phyloP scores from a whole-genome alignment of 306 rosid species.

The Vicia sativa region DNA sequence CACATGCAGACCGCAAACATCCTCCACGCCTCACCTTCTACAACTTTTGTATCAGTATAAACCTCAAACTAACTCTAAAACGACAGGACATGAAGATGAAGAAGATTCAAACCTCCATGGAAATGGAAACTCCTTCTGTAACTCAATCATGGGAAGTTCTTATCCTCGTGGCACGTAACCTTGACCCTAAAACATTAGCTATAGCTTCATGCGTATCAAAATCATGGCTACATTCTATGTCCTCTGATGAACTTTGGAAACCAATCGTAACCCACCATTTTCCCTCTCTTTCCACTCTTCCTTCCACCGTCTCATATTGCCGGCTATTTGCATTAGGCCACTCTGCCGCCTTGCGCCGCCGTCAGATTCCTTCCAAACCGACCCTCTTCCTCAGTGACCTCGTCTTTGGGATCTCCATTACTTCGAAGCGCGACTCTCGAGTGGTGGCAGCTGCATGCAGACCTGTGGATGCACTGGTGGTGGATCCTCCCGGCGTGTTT shows the following conservation, averaged over 20 bases:
- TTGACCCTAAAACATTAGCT: slow-evolving; percentile 67
- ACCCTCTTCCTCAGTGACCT: slow-evolving; percentile 48
- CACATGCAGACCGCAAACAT: slow-evolving; percentile 37
- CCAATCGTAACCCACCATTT: slow-evolving; percentile 52
- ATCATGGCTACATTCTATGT: slow-evolving; percentile 58
- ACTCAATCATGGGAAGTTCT: slow-evolving; percentile 59
- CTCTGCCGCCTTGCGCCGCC: slow-evolving; percentile 42
- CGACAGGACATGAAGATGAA: neutral
- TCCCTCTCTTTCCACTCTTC: slow-evolving; percentile 51
- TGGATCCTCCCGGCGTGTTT: slow-evolving; percentile 46
- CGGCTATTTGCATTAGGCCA: slow-evolving; percentile 53
- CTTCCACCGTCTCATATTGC: slow-evolving; percentile 35
- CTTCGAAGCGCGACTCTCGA: neutral
- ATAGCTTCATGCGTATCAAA: slow-evolving; percentile 62
- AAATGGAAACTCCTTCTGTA: neutral
- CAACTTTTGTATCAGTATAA: neutral
- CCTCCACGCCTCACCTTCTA: slow-evolving; percentile 45
- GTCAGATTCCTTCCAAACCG: slow-evolving; percentile 37
- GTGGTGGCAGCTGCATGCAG: neutral
- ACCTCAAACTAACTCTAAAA: neutral
- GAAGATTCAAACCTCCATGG: neutral
- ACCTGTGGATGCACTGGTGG: slow-evolving; percentile 8
- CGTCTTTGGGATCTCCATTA: slow-evolving; percentile 46
- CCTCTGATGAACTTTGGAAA: slow-evolving; percentile 64
- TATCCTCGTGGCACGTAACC: slow-evolving; percentile 49